Conservation (phyloP, 2,329 filamentous ascomycete genomes). For the Fusarium sp. region DNA sequence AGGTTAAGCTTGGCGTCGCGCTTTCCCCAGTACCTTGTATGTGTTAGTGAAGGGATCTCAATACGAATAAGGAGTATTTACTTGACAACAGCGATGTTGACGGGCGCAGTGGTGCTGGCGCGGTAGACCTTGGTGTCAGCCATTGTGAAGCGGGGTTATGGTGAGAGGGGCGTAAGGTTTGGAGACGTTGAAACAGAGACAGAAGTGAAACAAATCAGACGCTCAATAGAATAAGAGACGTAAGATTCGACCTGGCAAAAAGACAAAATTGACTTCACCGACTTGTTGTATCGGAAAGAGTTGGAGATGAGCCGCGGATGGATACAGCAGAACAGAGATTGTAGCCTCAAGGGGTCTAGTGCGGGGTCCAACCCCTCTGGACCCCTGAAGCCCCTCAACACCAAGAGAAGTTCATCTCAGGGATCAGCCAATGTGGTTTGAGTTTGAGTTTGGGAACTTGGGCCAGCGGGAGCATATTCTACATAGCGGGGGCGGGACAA, state of each 20-base stretch:
- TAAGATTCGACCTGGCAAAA: background rate
- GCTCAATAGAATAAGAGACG: constrained; percentile 5
- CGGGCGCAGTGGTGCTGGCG: constrained; percentile 94
- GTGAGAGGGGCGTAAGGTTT: background rate
- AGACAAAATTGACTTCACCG: constrained; percentile 39
- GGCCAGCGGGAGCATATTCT: background rate
- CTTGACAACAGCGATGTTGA: constrained; percentile 99
- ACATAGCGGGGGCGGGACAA: background rate
- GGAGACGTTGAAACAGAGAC: background rate
- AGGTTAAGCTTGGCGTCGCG: constrained; percentile 93
- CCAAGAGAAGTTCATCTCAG: constrained; percentile 13
- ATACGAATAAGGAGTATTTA: constrained; percentile 51
- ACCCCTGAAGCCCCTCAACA: constrained; percentile 41
- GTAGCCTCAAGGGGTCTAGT: constrained; percentile 40
- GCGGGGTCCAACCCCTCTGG: constrained; percentile 41
- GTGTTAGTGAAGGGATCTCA: background rate
- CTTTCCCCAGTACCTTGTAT: constrained; percentile 86
- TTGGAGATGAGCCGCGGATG: constrained; percentile 41
- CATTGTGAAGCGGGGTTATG: constrained; percentile 49
- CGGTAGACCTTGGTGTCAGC: constrained; percentile 76
- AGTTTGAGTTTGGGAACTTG: background rate
- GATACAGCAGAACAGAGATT: constrained; percentile 23
- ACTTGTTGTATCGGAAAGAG: constrained; percentile 44
- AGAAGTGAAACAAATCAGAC: background rate
- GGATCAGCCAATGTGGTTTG: constrained; percentile 7